Evolutionary conservation across 2,329 filamentous ascomycete genomes (phyloP), one percentile per base, ranked within the genome.

Genomic region (Alternaria atra): DNA sequence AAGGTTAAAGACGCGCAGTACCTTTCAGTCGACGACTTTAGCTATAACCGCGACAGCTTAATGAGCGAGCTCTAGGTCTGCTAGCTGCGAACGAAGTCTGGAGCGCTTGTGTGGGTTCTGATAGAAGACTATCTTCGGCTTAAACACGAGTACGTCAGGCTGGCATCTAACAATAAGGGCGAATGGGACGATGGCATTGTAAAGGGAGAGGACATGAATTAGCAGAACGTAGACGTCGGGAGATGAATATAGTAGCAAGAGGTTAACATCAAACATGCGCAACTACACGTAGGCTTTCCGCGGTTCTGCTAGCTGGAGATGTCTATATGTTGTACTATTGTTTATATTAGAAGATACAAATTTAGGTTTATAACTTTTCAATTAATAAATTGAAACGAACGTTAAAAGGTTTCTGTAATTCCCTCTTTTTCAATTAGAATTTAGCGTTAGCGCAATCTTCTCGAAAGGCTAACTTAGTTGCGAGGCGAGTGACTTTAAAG

Each of bases 181-280:
- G 32, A 61, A 29, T 46, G 13, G 30, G 37, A 52, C 32, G 23
- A 55, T 25, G 29, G 39, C 12, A n/a, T 54, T 40, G 30, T 58
- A 20, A 46, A 51, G 23, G 30, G 44, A 54, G 50, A 54, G 39
- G 54, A 52, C 25, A 47, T 55, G 30, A 58, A 58, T 62, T 9
- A 23, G 59, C 32, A 58, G 35, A 55, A 58, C 23, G 51, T 13
- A 43, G 39, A 54, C n/a, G 15, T 55, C 43, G 10, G 52, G 42
- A 58, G 17, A 35, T 53, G 51, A 29, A 61, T 13, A 57, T 51
- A 9, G 35, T 40, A 40, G 20, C 12, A 20, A 20, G 35, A 51
- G 10, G 51, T 51, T 9, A 17, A 46, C 30, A 37, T 29, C 55
- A 7, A 42, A 40, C 39, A 46, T 47, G 25, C 20, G 25, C 10